phyloP scores from a whole-genome alignment of 1,139 yeast genomes.

The Wickerhamiella infanticola region DNA sequence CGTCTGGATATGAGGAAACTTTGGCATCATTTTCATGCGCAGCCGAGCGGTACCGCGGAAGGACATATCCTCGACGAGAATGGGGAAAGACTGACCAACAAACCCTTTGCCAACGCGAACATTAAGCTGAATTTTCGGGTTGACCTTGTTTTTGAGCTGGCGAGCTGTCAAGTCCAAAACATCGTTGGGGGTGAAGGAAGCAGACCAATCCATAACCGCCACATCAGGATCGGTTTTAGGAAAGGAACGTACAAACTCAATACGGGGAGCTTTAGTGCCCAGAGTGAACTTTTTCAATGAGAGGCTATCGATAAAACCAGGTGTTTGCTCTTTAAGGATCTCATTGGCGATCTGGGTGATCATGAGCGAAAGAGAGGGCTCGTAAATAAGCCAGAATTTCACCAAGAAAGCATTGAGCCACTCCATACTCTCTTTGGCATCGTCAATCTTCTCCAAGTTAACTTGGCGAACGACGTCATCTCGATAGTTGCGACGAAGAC shows the following conservation, averaged over 20 bases:
- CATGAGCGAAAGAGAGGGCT: conserved; percentile 79
- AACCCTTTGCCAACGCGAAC: conserved; percentile 30
- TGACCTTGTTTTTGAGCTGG: conserved; percentile 68
- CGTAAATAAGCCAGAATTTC: conserved; percentile 81
- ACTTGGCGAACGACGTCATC: conserved; percentile 77
- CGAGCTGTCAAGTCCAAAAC: conserved; percentile 66
- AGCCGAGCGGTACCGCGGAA: conserved; percentile 60
- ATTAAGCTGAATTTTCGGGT: conserved; percentile 44
- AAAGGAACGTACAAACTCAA: conserved; percentile 77
- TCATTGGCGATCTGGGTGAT: conserved; percentile 78
- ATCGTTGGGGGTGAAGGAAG: conserved; percentile 84
- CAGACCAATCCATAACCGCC: conserved; percentile 92
- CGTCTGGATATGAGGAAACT: conserved; percentile 87
- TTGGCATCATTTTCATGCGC: conserved; percentile 73
- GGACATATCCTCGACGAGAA: conserved; percentile 33
- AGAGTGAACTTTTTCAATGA: conserved; percentile 82
- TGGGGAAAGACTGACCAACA: conserved; percentile 26
- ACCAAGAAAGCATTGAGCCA: conserved; percentile 82
- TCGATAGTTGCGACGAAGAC: conserved; percentile 57
- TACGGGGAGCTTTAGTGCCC: conserved; percentile 90
- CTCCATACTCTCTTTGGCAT: conserved; percentile 84
- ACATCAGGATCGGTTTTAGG: conserved; percentile 79
- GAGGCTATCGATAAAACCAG: conserved; percentile 63
- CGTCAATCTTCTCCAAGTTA: conserved; percentile 63
- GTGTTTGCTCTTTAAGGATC: conserved; percentile 55